A percentile compares a stretch with the other conserved stretches of the same genome.
Conservation (phyloP, 768 basidiomycete genomes). For the Leccinellum albellum region DNA sequence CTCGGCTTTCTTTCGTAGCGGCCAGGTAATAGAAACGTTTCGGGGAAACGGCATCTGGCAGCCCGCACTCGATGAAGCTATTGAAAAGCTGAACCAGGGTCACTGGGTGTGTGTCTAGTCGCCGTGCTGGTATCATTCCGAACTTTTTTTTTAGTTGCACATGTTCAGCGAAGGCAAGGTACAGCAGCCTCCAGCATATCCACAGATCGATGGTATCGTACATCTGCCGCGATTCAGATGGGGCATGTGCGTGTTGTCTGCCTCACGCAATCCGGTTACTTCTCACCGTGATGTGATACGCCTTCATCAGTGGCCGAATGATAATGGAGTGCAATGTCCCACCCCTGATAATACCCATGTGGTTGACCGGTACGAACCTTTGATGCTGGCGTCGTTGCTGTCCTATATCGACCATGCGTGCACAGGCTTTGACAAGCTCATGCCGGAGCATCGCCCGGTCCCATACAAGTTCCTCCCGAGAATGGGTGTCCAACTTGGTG, state of each 20-base stretch:
- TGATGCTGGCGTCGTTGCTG: no score
- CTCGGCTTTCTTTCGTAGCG: slow-evolving; percentile 80
- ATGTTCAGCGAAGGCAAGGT: slow-evolving; percentile 89
- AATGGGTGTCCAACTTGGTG: slow-evolving; percentile 56
- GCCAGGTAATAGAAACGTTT: slow-evolving; percentile 91
- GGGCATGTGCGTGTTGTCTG: slow-evolving; percentile 71
- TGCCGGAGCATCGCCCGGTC: slow-evolving; percentile 80
- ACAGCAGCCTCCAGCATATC: slow-evolving; percentile 63
- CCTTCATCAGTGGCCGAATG: slow-evolving; percentile 64
- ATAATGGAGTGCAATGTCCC: slow-evolving; percentile 63
- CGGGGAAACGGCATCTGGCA: slow-evolving; percentile 90
- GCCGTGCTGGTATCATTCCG: background rate
- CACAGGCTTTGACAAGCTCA: slow-evolving; percentile 77
- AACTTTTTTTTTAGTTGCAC: slow-evolving; percentile 61
- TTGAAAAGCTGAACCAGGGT: slow-evolving; percentile 74
- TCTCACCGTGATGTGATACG: slow-evolving; percentile 3
- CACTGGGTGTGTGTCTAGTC: slow-evolving; percentile 64
- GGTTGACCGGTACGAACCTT: slow-evolving; percentile 66
- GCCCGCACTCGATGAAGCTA: slow-evolving; percentile 78
- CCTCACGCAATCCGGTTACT: background rate
- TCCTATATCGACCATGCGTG: background rate
- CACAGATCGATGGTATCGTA: slow-evolving; percentile 38
- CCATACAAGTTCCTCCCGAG: slow-evolving; percentile 73
- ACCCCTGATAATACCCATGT: slow-evolving; percentile 88
- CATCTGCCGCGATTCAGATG: slow-evolving; percentile 83